Percentiles rank a stretch among this genome's conserved stretches.
Conservation (phyloP, 345 rosid species). For the Bruguiera gymnorhiza region DNA sequence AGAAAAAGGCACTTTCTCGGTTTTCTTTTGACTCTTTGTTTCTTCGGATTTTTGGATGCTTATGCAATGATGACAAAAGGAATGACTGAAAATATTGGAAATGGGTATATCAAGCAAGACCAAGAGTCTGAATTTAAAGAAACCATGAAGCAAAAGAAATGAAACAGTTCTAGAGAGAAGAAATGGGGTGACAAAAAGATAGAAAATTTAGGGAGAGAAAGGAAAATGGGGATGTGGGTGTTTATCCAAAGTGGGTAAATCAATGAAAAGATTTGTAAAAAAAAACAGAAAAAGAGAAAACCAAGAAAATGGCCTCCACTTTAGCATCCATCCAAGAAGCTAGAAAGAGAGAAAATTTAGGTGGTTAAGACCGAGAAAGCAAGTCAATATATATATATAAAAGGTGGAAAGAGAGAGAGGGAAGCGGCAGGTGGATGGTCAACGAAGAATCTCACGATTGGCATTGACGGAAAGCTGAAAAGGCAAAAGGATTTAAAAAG, state of each 20-base stretch:
- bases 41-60: not conserved
- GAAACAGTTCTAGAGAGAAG: not conserved
- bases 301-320: not conserved
- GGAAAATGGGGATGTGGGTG: not conserved
- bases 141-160: not conserved
- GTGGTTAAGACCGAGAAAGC: not conserved
- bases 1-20: not conserved
- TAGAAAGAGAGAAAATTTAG: not conserved
- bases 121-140: conserved; percentile 18
- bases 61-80: not conserved
- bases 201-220: not conserved
- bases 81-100: not conserved
- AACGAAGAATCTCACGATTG: conserved; percentile 4
- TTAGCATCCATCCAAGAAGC: not conserved
- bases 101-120: conserved; percentile 9
- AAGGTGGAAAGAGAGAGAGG: not conserved
- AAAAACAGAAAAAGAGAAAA: not conserved
- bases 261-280: too few relatives aligned
- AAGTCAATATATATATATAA: not conserved
- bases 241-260: not conserved
- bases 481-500: not conserved
- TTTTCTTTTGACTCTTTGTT: not conserved
- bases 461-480: conserved; percentile 6
- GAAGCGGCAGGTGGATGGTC: not conserved
- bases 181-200: not conserved